Percentiles rank a stretch among this genome's conserved stretches.
Evolutionary conservation across 805 yeast species (phyloP).

Genomic region (Lipomyces sp.): DNA sequence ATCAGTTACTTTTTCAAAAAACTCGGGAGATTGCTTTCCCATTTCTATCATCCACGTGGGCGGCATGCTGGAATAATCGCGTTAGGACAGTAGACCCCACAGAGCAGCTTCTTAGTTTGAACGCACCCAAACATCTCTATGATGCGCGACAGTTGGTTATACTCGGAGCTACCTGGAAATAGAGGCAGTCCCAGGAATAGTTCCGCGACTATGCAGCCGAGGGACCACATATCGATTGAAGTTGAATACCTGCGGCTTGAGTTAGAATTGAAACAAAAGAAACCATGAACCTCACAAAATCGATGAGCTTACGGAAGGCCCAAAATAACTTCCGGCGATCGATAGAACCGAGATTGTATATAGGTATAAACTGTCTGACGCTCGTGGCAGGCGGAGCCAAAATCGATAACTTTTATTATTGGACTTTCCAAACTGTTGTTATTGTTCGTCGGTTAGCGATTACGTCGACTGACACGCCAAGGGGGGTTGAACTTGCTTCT

Average conservation of each 20-base stretch:
- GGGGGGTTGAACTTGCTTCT: slow-evolving; percentile 39
- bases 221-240: slow-evolving; percentile 95
- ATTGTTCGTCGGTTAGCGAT: neutral
- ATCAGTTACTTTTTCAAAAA: slow-evolving; percentile 50
- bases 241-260: slow-evolving; percentile 62
- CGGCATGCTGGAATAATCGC: slow-evolving; percentile 44
- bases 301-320: slow-evolving; percentile 89
- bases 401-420: slow-evolving; percentile 87
- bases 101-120: no score
- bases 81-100: no score
- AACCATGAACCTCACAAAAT: neutral
- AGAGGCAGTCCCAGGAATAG: slow-evolving; percentile 86
- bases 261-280: neutral
- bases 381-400: slow-evolving; percentile 55
- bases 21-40: slow-evolving; percentile 78
- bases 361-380: slow-evolving; percentile 87
- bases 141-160: slow-evolving; percentile 80
- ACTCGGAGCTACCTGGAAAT: slow-evolving; percentile 93
- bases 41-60: slow-evolving; percentile 96
- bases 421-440: slow-evolving; percentile 61
- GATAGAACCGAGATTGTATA: slow-evolving; percentile 90
- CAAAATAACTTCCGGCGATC: slow-evolving; percentile 90
- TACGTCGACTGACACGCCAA: neutral
- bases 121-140: slow-evolving; percentile 65
- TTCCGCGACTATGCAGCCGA: slow-evolving; percentile 91